Evolutionary conservation across 2,329 filamentous ascomycete species (phyloP), one percentile per base, ranked within the genome.

Genomic region (Ceratocystis albifundus): DNA sequence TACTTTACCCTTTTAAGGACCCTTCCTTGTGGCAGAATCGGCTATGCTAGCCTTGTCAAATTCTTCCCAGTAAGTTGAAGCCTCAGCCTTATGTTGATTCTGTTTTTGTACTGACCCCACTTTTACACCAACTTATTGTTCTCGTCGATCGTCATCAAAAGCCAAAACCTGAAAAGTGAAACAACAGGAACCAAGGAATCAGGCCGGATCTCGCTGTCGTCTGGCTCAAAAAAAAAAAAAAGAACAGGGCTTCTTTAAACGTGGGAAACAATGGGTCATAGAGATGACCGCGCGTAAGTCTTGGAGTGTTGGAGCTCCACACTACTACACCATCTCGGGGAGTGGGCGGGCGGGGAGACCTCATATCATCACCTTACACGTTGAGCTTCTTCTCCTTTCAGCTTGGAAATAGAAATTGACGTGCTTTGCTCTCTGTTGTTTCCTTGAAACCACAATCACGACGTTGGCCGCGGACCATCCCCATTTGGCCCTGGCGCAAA

Each of bases 401-500:
- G 36, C 36, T 41, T 41, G 36, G 36, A 41, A 12, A 12, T 41
- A 41, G 36, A 41, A 10, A 41, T 41, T 41, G 12, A 22, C 48
- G 22, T 25, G 30, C 6, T 32, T 4, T 20, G 53, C 4, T 12
- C 25, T 28, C 17, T 57, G 53, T 28, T 57, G 22, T 15, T n/a
- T 57, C n/a, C 17, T 57, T 57, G 7, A 57, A 30, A 32, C 12
- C 53, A 17, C 53, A 57, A 57, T 22, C 48, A 12, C 48, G 25
- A 25, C 48, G 22, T 20, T 22, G 48, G 22, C 48, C 25, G 22
- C 53, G 6, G 53, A 10, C 53, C 53, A 32, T 25, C 53, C 48
- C n/a, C 28, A 57, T 32, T 30, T 57, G 53, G 53, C 53, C 53
- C 53, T 57, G 28, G 53, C 53, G 22, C 28, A 30, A 17, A 57